Conservation (phyloP, 495 filamentous ascomycete species). For the Xylaria scruposa region DNA sequence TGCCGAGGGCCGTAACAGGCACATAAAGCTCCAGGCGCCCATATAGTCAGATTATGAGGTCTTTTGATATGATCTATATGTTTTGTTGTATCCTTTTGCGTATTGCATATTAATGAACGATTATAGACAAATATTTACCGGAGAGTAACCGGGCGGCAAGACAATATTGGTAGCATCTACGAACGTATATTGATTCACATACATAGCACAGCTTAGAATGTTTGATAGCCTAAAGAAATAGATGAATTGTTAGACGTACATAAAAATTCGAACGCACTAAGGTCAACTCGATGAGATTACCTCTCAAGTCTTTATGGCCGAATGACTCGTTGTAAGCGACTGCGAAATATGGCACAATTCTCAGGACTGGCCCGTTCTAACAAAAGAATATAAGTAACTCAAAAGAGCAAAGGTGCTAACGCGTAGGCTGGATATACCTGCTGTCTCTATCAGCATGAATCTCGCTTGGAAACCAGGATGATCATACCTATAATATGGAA, state of each 20-base stretch:
- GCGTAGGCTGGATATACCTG: background rate
- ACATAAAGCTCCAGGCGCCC: background rate
- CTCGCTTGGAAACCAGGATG: background rate
- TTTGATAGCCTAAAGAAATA: background rate
- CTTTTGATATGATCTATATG: background rate
- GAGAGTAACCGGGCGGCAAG: background rate
- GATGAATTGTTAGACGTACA: background rate
- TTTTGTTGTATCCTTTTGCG: background rate
- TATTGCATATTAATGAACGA: background rate
- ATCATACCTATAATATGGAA: background rate
- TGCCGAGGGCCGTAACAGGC: slow-evolving; percentile 24
- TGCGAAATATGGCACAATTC: background rate
- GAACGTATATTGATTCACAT: background rate
- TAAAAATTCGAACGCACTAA: background rate
- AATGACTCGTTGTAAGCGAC: background rate
- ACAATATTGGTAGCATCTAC: slow-evolving; percentile 5
- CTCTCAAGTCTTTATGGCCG: background rate
- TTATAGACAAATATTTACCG: background rate
- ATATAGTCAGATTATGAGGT: background rate
- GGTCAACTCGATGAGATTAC: background rate
- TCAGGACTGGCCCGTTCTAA: background rate
- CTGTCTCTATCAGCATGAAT: background rate
- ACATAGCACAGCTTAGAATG: background rate
- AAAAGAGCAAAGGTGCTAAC: background rate
- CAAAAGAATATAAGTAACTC: background rate